Evolutionary conservation across 768 basidiomycete species (phyloP).

Genomic region (Auricularia auricula-judae): DNA sequence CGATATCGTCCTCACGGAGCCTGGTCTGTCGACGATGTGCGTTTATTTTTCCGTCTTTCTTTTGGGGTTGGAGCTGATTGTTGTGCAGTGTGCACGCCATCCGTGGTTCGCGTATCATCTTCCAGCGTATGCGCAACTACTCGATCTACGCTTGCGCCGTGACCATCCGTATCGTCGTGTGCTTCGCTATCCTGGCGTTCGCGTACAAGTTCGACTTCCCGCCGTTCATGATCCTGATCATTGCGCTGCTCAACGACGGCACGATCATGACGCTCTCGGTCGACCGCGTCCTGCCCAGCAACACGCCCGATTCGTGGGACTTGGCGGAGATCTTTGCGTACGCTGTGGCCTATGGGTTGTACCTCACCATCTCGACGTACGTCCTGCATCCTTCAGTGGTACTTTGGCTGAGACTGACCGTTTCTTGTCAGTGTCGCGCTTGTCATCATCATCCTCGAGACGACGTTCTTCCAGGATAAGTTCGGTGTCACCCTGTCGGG

Average conservation of each 20-base stretch:
- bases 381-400: slow-evolving; percentile 17
- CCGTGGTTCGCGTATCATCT: slow-evolving; percentile 95
- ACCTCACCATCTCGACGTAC: slow-evolving; percentile 85
- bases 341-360: slow-evolving; percentile 91
- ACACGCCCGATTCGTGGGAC: slow-evolving; percentile 92
- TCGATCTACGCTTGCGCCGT: slow-evolving; percentile 93
- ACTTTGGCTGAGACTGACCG: slow-evolving; percentile 7
- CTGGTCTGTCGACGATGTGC: slow-evolving; percentile 89
- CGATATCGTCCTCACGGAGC: slow-evolving; percentile 95
- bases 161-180: slow-evolving; percentile 97
- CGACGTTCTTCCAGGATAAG: slow-evolving; percentile 78
- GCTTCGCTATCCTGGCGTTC: slow-evolving; percentile 91
- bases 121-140: slow-evolving; percentile 99
- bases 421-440: slow-evolving; percentile 47
- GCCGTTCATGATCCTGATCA: slow-evolving; percentile 98
- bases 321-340: slow-evolving; percentile 92
- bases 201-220: slow-evolving; percentile 98
- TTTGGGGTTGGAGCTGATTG: background rate
- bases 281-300: slow-evolving; percentile 90
- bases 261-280: slow-evolving; percentile 98
- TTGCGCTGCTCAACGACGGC: slow-evolving; percentile 93
- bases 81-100: slow-evolving; percentile 72
- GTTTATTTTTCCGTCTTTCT: background rate
- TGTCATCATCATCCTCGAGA: slow-evolving; percentile 75
- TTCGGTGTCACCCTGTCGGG: slow-evolving; percentile 60